A percentile compares a stretch with the other conserved stretches of the same genome.
phyloP scores from a whole-genome alignment of 2,329 filamentous ascomycete species.

The Exophiala mesophila region DNA sequence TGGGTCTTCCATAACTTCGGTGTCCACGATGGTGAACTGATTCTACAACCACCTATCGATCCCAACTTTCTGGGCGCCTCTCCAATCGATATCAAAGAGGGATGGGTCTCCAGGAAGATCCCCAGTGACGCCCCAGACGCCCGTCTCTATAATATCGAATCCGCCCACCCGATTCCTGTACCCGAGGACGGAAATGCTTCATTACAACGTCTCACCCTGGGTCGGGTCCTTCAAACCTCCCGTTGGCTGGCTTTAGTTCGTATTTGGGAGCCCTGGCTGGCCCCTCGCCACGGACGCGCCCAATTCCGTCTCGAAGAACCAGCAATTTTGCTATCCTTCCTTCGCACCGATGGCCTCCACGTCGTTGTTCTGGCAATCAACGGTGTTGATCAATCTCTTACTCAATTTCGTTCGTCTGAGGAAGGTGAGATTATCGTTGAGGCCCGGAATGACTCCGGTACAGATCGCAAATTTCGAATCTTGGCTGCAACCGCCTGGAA shows the following conservation, averaged over 20 bases:
- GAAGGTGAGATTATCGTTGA: slow-evolving; percentile 64
- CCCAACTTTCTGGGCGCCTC: slow-evolving; percentile 25
- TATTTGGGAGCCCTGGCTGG: slow-evolving; percentile 73
- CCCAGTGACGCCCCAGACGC: slow-evolving; percentile 40
- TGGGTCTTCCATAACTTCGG: slow-evolving; percentile 42
- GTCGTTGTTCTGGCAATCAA: slow-evolving; percentile 75
- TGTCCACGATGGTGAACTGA: slow-evolving; percentile 38
- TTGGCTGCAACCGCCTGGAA: slow-evolving; percentile 66
- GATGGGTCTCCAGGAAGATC: slow-evolving; percentile 33
- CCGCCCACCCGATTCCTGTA: slow-evolving; percentile 35
- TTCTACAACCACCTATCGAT: slow-evolving; percentile 31
- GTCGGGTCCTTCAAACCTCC: slow-evolving; percentile 48
- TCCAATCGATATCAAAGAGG: slow-evolving; percentile 32
- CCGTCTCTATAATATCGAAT: slow-evolving; percentile 35
- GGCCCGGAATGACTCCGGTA: slow-evolving; percentile 64
- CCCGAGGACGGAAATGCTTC: slow-evolving; percentile 55
- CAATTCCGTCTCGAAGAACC: slow-evolving; percentile 69
- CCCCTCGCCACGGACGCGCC: slow-evolving; percentile 73
- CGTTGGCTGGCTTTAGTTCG: slow-evolving; percentile 81
- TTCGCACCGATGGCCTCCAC: slow-evolving; percentile 65
- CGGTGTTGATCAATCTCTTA: slow-evolving; percentile 64
- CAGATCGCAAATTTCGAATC: slow-evolving; percentile 54
- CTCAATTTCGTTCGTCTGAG: slow-evolving; percentile 61
- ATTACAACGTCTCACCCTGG: slow-evolving; percentile 40
- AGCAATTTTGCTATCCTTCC: slow-evolving; percentile 71